Percentiles rank a stretch among this genome's conserved stretches.
These are phyloP conservation scores for Halophytophthora polymorphica DNA, from an alignment of 352 stramenopile species.

Conservation along the genomic window DNA sequence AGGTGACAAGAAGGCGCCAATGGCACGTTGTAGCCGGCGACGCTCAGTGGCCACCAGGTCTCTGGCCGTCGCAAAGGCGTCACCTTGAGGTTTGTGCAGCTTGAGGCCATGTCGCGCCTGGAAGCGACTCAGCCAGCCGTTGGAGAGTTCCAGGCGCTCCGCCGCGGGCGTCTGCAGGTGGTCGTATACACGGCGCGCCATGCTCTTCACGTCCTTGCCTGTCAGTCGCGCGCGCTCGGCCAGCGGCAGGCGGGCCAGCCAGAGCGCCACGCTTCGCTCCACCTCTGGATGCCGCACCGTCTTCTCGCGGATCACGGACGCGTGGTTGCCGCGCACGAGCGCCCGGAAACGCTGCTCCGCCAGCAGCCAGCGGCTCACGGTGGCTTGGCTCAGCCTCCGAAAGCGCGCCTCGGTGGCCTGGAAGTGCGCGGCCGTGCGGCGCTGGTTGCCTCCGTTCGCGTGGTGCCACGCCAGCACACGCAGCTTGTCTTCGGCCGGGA, in stretches of 20 bases:
- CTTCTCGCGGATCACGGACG: constrained; percentile 10
- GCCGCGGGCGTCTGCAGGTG: constrained; percentile 2
- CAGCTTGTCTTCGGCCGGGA: constrained; percentile 18
- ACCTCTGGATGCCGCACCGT: constrained; percentile 11
- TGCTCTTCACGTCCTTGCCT: constrained; percentile 13
- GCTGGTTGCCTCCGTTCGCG: constrained; percentile 14
- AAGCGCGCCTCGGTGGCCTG: constrained; percentile 1
- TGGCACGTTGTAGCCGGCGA: background rate
- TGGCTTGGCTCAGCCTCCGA: constrained; percentile 11
- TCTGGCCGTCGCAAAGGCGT: background rate
- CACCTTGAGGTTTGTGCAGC: constrained; percentile 1
- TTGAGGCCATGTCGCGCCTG: constrained; percentile 4
- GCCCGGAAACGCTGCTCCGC: constrained; percentile 7
- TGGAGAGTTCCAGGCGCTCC: constrained; percentile 17
- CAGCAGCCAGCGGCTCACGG: constrained; percentile 15
- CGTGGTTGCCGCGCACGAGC: constrained; percentile 4
- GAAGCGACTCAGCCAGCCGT: constrained; percentile 18
- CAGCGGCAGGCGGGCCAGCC: constrained; percentile 6
- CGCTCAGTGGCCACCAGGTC: background rate
- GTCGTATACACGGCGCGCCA: constrained; percentile 11
- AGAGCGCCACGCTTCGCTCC: constrained; percentile 7
- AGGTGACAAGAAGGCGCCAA: background rate
- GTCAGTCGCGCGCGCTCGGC: constrained; percentile 6
- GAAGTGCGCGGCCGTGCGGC: constrained; percentile 13
- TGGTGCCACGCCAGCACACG: constrained; percentile 15